Conservation (phyloP, 345 rosid species). For the Hibiscus tridactylites region DNA sequence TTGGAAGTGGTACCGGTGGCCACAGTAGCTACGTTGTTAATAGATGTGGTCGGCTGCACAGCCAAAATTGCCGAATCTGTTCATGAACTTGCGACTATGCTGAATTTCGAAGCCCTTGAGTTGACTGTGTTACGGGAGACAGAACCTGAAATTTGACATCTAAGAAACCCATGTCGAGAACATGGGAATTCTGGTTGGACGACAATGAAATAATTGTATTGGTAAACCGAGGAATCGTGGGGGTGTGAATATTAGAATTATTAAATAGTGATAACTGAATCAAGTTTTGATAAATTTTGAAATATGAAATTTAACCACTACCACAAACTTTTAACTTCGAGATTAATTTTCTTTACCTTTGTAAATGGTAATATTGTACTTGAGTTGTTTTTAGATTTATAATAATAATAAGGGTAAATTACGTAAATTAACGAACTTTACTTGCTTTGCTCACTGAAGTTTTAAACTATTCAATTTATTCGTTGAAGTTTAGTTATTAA, state of each 20-base stretch:
- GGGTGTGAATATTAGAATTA: background rate
- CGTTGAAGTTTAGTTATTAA: too few species aligned
- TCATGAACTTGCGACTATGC: conserved; percentile 46
- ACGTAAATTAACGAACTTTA: too few species aligned
- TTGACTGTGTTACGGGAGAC: conserved; percentile 14
- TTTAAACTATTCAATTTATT: too few species aligned
- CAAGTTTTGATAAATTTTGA: background rate
- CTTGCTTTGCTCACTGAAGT: too few species aligned
- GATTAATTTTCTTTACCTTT: too few species aligned
- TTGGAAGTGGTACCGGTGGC: conserved; percentile 33
- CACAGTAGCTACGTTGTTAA: conserved; percentile 47
- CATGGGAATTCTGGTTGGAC: background rate
- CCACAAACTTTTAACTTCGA: too few species aligned
- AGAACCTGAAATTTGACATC: background rate
- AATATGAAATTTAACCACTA: background rate
- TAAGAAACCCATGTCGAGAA: background rate
- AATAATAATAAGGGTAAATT: too few species aligned
- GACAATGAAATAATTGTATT: background rate
- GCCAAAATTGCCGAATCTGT: conserved; percentile 46
- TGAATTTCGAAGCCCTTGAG: conserved; percentile 29
- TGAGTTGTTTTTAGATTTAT: too few species aligned
- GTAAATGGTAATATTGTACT: too few species aligned
- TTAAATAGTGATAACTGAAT: background rate
- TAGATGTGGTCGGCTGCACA: conserved; percentile 38
- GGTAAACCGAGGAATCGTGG: background rate